phyloP scores from a whole-genome alignment of 1,284 basidiomycete genomes.

The Pyrrhoderma lamaoense region DNA sequence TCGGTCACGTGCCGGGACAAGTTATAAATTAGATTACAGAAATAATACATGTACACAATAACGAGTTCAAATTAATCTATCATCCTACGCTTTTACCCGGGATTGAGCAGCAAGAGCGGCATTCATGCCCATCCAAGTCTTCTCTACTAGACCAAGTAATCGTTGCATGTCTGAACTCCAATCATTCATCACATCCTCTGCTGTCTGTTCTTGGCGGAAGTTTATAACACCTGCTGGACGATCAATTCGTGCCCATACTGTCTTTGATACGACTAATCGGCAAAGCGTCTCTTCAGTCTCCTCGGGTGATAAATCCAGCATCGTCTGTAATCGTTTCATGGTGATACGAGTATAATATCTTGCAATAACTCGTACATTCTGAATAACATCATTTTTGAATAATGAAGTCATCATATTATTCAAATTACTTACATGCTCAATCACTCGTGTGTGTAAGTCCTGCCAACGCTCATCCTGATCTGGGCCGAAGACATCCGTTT shows the following conservation, averaged over 20 bases:
- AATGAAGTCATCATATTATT: slow-evolving; percentile 3
- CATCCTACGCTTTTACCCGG: slow-evolving; percentile 42
- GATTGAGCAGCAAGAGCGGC: slow-evolving; percentile 77
- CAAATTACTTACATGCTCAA: slow-evolving; percentile 79
- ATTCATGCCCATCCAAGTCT: slow-evolving; percentile 88
- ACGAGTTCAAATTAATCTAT: neutral
- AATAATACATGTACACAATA: neutral
- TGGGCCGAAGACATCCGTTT: slow-evolving; percentile 74
- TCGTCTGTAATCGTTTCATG: slow-evolving; percentile 71
- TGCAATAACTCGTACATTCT: slow-evolving; percentile 95
- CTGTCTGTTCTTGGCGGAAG: slow-evolving; percentile 71
- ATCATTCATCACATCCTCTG: slow-evolving; percentile 90
- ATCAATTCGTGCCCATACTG: slow-evolving; percentile 92
- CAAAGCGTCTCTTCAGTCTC: slow-evolving; percentile 87
- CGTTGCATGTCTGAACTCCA: slow-evolving; percentile 97
- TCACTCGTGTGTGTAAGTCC: slow-evolving; percentile 90
- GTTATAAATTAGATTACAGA: slow-evolving; percentile 1
- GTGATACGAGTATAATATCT: slow-evolving; percentile 95
- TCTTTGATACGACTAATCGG: slow-evolving; percentile 84
- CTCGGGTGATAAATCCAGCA: slow-evolving; percentile 79
- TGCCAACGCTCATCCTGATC: slow-evolving; percentile 80
- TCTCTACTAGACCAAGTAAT: slow-evolving; percentile 73
- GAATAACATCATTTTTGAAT: slow-evolving; percentile 13
- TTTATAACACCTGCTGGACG: slow-evolving; percentile 84
- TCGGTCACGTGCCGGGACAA: slow-evolving; percentile 7